A percentile compares a stretch with the other conserved stretches of the same genome.
phyloP scores from a whole-genome alignment of 306 rosid species.

The Fragaria iinumae region DNA sequence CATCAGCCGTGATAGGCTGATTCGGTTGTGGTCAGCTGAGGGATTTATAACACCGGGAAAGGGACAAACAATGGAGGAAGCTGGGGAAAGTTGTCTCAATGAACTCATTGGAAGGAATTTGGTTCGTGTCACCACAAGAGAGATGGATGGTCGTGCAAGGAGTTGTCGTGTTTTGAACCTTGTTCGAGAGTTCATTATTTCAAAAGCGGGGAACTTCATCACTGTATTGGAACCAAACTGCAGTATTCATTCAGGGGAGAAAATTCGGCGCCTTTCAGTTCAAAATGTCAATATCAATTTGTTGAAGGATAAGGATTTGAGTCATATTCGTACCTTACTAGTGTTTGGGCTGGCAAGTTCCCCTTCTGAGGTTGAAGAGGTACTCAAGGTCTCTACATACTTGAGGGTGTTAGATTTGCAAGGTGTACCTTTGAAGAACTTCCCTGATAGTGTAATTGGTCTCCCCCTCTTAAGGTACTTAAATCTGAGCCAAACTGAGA shows the following conservation, averaged over 20 bases:
- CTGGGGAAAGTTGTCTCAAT: not conserved
- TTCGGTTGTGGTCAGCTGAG: conserved; percentile 13
- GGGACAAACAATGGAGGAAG: not conserved
- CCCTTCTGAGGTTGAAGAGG: not conserved
- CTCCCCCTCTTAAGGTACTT: conserved; percentile 5
- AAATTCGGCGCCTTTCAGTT: conserved; percentile 9
- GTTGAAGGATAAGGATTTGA: not conserved
- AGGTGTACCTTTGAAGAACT: not conserved
- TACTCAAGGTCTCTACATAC: not conserved
- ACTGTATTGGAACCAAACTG: not conserved
- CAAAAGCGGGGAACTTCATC: not conserved
- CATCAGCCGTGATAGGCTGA: conserved; percentile 11
- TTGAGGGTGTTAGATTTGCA: conserved; percentile 6
- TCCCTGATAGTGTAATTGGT: not conserved
- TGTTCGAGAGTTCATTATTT: conserved; percentile 10
- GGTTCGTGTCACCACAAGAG: not conserved
- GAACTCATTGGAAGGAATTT: conserved; percentile 7
- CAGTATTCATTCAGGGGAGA: not conserved
- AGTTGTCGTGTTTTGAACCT: conserved; percentile 6
- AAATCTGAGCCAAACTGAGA: conserved; percentile 2
- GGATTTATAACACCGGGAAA: not conserved
- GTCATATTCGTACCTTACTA: not conserved
- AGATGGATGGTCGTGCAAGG: conserved; percentile 12
- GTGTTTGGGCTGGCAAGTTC: not conserved
- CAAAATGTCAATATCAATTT: not conserved